Evolutionary conservation across 2,329 filamentous ascomycete species (phyloP), one percentile per base, ranked within the genome.

Genomic region (Chaetomium olivaceum): DNA sequence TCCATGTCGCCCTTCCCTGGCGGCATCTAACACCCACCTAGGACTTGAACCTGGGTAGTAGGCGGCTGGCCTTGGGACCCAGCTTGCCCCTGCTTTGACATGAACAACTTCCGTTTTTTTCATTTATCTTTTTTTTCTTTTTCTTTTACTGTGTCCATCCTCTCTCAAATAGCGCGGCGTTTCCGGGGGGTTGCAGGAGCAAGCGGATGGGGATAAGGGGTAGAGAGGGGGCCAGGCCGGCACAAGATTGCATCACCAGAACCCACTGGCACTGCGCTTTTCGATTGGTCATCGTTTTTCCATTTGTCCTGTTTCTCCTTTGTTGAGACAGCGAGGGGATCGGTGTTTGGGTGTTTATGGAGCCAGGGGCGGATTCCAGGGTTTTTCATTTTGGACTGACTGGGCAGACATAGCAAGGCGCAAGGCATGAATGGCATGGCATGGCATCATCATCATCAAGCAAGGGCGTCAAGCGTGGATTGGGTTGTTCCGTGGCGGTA

Each of bases 1-100:
- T 58, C 54, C 3, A 58, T 73, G 31, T 69, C 71, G 29, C 67
- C 70, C 14, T 70, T 71, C 52, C 66, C 66, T 2, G 67, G 67
- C 58, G 46, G 51, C 16, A 25, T 25, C 12, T 25, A 25, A 25
- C 2, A 51, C 12, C 48, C 23, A 9, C 39, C 39, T 6, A 43
- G 39, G 39, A 43, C 16, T 5, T n/a, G 16, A n/a, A n/a, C 39
- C 39, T 43, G n/a, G 46, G 21, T 3, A 48, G 46, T n/a, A 48
- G n/a, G 46, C n/a, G 46, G 46, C 46, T 48, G 9, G 46, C 3
- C 8, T 9, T 1, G 3, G 46, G 23, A 23, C 4, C 46, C 4
- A 11, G n/a, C n/a, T n/a, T 12, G n/a, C 19, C 46, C 46, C 23
- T 48, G 21, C 19, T 12, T 48, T 1, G 4, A 21, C 46, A 48